Conservation (phyloP, 306 rosid species). For the Dryas drummondii region DNA sequence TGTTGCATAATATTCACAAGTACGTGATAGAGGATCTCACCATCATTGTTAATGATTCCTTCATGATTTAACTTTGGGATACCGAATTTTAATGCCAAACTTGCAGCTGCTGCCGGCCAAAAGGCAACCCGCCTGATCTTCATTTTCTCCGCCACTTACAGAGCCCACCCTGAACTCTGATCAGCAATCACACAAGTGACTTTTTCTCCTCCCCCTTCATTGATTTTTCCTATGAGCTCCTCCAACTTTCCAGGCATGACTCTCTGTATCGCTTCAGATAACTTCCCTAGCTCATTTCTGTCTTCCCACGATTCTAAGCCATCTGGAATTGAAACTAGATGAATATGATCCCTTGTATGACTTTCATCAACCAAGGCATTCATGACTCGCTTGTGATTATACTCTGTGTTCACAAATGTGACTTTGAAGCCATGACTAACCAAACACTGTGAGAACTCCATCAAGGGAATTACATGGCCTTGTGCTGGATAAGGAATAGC, state of each 20-base stretch:
- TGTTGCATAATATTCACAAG: neutral
- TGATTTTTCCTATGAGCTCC: constrained; percentile 37
- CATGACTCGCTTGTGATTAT: constrained; percentile 28
- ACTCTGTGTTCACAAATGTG: constrained; percentile 42
- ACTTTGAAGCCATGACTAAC: constrained; percentile 42
- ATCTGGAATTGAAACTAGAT: constrained; percentile 48
- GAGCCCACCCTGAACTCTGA: constrained; percentile 32
- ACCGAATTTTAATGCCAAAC: neutral
- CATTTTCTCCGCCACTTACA: constrained; percentile 35
- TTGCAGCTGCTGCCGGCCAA: constrained; percentile 49
- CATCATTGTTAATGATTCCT: constrained; percentile 34
- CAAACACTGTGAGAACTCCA: constrained; percentile 31
- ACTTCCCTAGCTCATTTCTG: constrained; percentile 18
- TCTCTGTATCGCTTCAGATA: constrained; percentile 11
- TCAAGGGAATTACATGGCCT: constrained; percentile 50
- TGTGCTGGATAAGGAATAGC: constrained; percentile 38
- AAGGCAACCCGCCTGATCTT: constrained; percentile 42
- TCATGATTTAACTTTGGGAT: constrained; percentile 34
- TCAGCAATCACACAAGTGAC: constrained; percentile 36
- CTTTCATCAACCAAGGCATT: constrained; percentile 2
- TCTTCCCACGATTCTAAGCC: constrained; percentile 48
- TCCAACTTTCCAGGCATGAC: constrained; percentile 41
- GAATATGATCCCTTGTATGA: constrained; percentile 19
- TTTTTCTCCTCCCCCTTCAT: constrained; percentile 16
- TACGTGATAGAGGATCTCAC: constrained; percentile 13